Percentiles rank a stretch among this genome's conserved stretches.
Conservation (phyloP, 192 early-diverging fungal genomes). For the Radiomyces spectabilis region DNA sequence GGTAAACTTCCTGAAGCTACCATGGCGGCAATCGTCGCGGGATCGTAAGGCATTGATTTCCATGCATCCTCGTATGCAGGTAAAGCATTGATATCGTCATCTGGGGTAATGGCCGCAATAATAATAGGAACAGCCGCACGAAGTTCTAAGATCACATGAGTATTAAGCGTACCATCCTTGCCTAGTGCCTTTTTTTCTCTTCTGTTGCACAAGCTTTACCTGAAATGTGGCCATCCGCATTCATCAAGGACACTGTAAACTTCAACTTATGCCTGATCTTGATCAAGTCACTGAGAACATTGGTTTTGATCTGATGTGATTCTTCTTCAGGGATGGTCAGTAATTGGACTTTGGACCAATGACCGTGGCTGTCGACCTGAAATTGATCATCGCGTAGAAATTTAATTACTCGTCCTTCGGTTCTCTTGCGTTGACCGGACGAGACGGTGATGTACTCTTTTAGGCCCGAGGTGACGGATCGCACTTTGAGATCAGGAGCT, state of each 20-base stretch:
- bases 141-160: conserved; percentile 12
- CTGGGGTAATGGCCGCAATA: conserved; percentile 4
- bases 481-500: conserved; percentile 33
- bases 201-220: conserved; percentile 1
- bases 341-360: conserved; percentile 5
- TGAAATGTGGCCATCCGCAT: conserved; percentile 29
- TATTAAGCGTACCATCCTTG: background rate
- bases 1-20: conserved; percentile 12
- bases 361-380: background rate
- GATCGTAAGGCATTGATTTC: conserved; percentile 14
- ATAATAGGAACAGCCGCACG: conserved; percentile 22
- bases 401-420: background rate
- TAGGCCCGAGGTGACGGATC: conserved; percentile 30
- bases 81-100: conserved; percentile 17
- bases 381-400: conserved; percentile 3
- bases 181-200: background rate
- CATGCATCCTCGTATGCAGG: conserved; percentile 30
- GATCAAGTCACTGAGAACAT: conserved; percentile 22
- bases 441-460: conserved; percentile 48
- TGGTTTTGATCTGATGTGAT: background rate
- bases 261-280: conserved; percentile 26
- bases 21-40: conserved; percentile 3
- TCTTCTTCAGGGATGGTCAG: background rate
- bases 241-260: conserved; percentile 18
- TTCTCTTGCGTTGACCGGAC: conserved; percentile 5